Base-by-base conservation (phyloP, 345 rosid genomes). In the Murraya paniculata region DNA sequence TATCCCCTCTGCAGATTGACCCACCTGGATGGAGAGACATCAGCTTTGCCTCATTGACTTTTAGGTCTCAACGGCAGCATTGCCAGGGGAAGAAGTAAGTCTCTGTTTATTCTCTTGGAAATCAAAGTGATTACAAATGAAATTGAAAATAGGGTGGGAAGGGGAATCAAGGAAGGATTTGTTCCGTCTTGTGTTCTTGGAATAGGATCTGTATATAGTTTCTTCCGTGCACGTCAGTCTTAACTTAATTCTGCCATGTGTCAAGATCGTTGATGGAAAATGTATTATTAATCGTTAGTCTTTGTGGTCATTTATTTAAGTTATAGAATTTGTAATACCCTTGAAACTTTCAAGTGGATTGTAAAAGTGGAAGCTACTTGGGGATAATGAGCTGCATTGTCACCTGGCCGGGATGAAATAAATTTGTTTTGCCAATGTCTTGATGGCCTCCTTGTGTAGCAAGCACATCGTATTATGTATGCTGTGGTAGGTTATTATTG, bases 321-420 rank as follows among this genome's bases (percentile, higher is more conserved):
- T 74, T 60, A 59, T 30, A 65, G 72, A 35, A 56, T 76, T 56
- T 66, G 72, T 36, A 55, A 8, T 10, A 21, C 50, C 5, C 72
- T 55, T 55, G 79, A 55, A 36, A 9, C 64, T 55, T 61, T 76
- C 79, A 76, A 76, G 65, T 55, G 73, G 79, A 56, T 56, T 56
- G 48, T 38, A 35, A 65, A 64, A 53, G 22, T 35, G 68, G 16
- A 28, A 41, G 56, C 57, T 71, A 50, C 2, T 25, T 28, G 61
- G 56, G 76, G 71, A 53, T 13, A 22, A 22, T 25, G 68, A 13
- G 25, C 38, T 30, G 55, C 22, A 61, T 48, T 6, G 53, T 30
- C 64, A 11, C 64, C 22, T 11, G 0, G 65, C 65, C 9, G 35
- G 39, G 58, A 68, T 68, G 58, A 64, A 78, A 72, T 72, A 62